Evolutionary conservation across 768 basidiomycete genomes (phyloP).

Genomic region (Rickenella mellea): DNA sequence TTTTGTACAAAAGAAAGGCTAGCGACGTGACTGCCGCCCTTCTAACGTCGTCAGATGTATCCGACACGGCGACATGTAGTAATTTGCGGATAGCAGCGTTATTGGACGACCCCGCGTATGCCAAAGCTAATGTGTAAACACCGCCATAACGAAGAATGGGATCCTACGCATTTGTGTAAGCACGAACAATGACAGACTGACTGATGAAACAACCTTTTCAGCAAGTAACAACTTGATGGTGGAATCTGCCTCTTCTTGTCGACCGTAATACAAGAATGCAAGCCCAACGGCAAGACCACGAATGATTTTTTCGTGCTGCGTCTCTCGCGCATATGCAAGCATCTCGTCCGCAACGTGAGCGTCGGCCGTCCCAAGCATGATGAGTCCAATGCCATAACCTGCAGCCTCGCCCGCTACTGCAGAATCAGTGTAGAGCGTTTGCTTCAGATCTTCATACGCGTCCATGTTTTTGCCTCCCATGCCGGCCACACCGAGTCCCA

Average conservation of each 20-base stretch:
- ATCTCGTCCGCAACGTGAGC: conserved; percentile 81
- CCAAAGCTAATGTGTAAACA: conserved; percentile 92
- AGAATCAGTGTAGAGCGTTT: conserved; percentile 83
- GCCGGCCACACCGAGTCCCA: conserved; percentile 92
- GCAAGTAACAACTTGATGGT: conserved; percentile 67
- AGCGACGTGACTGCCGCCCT: conserved; percentile 93
- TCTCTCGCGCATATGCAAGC: conserved; percentile 93
- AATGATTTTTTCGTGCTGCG: conserved; percentile 99
- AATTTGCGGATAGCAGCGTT: conserved; percentile 88
- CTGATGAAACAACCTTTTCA: conserved; percentile 59
- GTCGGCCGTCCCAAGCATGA: conserved; percentile 93
- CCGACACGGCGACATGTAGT: conserved; percentile 94
- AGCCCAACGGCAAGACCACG: conserved; percentile 89
- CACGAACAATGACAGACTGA: conserved; percentile 3
- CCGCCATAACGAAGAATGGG: conserved; percentile 96
- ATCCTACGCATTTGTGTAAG: conserved; percentile 46
- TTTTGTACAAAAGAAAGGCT: conserved; percentile 95
- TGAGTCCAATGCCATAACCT: conserved; percentile 94
- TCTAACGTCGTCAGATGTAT: conserved; percentile 95
- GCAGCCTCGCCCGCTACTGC: conserved; percentile 94
- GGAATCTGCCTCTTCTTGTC: conserved; percentile 86
- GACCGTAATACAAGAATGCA: conserved; percentile 86
- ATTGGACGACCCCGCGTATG: conserved; percentile 93
- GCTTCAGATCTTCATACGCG: conserved; percentile 87
- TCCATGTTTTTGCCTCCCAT: conserved; percentile 88